Conservation (phyloP, 2,329 filamentous ascomycete species). For the Thelonectria blattea region DNA sequence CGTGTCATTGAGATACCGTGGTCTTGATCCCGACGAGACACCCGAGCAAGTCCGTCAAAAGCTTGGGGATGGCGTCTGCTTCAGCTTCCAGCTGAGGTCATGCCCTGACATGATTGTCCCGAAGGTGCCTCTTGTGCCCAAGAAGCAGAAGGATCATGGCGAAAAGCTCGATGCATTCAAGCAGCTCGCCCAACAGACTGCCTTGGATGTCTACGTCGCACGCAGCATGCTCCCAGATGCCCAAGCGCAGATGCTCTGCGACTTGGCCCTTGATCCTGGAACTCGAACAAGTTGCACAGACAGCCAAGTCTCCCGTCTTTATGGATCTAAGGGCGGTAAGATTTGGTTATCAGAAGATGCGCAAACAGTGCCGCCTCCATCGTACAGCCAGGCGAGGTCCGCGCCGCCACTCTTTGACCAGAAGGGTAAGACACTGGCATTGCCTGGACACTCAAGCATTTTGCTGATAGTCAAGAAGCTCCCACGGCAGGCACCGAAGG, state of each 20-base stretch:
- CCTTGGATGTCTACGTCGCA: background rate
- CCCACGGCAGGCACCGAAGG: background rate
- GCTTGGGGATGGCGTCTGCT: background rate
- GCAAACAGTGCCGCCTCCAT: background rate
- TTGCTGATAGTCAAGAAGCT: background rate
- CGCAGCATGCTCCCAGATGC: background rate
- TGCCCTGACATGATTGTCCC: background rate
- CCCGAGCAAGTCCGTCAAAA: background rate
- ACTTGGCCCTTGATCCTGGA: background rate
- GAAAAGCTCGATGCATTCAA: slow-evolving; percentile 2
- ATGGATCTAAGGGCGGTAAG: background rate
- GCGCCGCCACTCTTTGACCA: background rate
- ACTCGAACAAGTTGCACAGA: background rate
- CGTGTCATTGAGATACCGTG: background rate
- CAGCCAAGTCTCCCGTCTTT: background rate
- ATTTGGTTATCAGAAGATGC: background rate
- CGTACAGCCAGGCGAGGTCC: background rate
- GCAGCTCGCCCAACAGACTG: background rate
- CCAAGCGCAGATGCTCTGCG: background rate
- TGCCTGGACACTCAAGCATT: background rate
- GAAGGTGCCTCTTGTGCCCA: background rate
- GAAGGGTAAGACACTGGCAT: background rate
- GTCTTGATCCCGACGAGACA: background rate
- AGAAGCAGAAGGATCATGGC: background rate
- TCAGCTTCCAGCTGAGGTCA: background rate